Percentiles rank a stretch among this genome's conserved stretches.
phyloP scores from a whole-genome alignment of 495 filamentous ascomycete genomes.

The Aspergillus cavernicola region DNA sequence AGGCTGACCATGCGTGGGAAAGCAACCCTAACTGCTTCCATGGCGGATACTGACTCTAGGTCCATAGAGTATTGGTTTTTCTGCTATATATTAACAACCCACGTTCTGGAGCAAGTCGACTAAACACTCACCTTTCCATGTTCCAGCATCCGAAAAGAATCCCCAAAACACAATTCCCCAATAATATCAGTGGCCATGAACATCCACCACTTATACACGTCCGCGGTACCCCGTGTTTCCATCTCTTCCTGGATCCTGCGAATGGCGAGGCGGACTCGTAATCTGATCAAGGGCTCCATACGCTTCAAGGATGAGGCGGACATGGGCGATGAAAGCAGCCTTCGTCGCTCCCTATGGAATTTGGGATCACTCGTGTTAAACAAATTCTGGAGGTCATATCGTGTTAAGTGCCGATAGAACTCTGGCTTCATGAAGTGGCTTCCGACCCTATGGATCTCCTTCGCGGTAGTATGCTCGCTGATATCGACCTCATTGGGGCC shows the following conservation, averaged over 20 bases:
- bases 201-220: conserved; percentile 55
- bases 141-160: conserved; percentile 53
- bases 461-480: conserved; percentile 23
- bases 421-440: conserved; percentile 16
- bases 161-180: conserved; percentile 53
- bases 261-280: conserved; percentile 27
- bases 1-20: conserved; percentile 30
- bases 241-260: conserved; percentile 32
- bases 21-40: conserved; percentile 26
- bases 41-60: conserved; percentile 23
- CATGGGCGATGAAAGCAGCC: background rate
- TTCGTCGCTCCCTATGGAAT: background rate
- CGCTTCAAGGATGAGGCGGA: background rate
- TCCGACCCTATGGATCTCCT: conserved; percentile 34
- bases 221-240: conserved; percentile 25
- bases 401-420: conserved; percentile 8
- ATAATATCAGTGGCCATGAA: conserved; percentile 57
- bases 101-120: too few relatives aligned
- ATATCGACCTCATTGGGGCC: conserved; percentile 34
- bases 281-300: conserved; percentile 26
- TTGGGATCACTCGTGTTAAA: background rate
- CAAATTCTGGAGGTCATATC: background rate
- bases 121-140: conserved; percentile 33
- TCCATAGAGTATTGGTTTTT: conserved; percentile 40
- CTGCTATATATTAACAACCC: conserved; percentile 18